A percentile compares a stretch with the other conserved stretches of the same genome.
These are phyloP conservation scores for Marasmius tenuissimus DNA, from an alignment of 1,284 basidiomycete genomes.

Conservation along the genomic window DNA sequence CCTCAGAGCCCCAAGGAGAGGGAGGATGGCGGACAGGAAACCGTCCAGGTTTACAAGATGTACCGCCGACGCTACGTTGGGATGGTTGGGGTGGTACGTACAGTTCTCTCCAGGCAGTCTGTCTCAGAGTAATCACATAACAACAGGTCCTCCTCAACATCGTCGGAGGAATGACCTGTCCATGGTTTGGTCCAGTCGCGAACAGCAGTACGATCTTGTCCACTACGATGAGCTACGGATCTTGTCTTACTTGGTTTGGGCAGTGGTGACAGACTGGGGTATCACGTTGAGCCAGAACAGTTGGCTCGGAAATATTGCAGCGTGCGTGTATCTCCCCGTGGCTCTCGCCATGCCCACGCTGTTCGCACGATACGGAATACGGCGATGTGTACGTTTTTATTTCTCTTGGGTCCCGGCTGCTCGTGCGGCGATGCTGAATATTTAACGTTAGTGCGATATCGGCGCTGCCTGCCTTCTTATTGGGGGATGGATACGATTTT, in stretches of 20 bases:
- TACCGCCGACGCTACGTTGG: slow-evolving; percentile 71
- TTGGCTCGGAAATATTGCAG: slow-evolving; percentile 73
- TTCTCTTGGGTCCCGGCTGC: not conserved
- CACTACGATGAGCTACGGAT: not conserved
- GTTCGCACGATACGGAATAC: slow-evolving; percentile 58
- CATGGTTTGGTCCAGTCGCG: slow-evolving; percentile 78
- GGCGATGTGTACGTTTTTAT: slow-evolving; percentile 48
- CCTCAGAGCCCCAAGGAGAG: not conserved
- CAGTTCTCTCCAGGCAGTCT: slow-evolving; percentile 16
- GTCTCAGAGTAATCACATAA: not conserved
- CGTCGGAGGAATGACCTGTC: slow-evolving; percentile 61
- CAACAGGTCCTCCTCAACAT: slow-evolving; percentile 43
- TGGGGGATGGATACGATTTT: slow-evolving; percentile 74
- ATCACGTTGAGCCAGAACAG: slow-evolving; percentile 69
- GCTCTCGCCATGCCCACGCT: slow-evolving; percentile 58
- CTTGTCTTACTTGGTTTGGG: not conserved
- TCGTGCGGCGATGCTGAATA: not conserved
- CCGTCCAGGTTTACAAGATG: slow-evolving; percentile 45
- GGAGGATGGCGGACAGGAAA: not conserved
- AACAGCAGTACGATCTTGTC: slow-evolving; percentile 47
- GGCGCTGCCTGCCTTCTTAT: slow-evolving; percentile 54
- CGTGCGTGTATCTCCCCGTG: slow-evolving; percentile 59
- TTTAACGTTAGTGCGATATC: slow-evolving; percentile 44
- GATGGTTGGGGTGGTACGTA: slow-evolving; percentile 54
- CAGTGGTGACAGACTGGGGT: slow-evolving; percentile 60